Base-by-base conservation (phyloP, 768 basidiomycete species). In the Postia placenta region DNA sequence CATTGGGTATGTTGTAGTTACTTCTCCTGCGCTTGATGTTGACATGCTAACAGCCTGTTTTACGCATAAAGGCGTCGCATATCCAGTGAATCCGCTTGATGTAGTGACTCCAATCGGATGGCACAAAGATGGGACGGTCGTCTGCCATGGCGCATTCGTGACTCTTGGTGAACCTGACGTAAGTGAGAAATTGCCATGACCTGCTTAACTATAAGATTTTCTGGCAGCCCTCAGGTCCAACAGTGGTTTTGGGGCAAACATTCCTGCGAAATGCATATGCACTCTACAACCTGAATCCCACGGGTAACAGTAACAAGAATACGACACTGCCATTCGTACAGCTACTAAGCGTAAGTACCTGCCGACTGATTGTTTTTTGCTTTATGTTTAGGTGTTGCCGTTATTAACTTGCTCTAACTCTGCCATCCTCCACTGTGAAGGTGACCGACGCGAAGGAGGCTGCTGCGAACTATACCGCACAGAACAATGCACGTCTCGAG, bases 261-360 rank as follows among this genome's bases (percentile, higher is more conserved):
- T 59, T 59, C 55, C 26, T 59, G 30, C 52, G 55, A 26, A 59
- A 59, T 48, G 55, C 49, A 1, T 56, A 56, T 46, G 33, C 51
- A 15, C 47, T 59, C n/a, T 55, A 45, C 47, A 46, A 56, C 42
- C 53, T 41, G n/a, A 40, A 40, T 28, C n/a, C n/a, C n/a, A 26
- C 11, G 5, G 12, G 37, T 6, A 40, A 22, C 6, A 40, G 23
- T 3, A 15, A 15, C 15, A 25, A 26, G 3, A 23, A 15, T 20
- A 26, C 14, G 2, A 33, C 11, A 15, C 11, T 24, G n/a, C 47
- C 47, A 2, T 48, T 26, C 40, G 39, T 42, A 11, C 47, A 48
- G 47, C 37, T 48, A 6, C 40, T 48, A 15, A 44, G 42, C 27
- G 42, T 44, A 19, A 44, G 42, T n/a, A n/a, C n/a, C n/a, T n/a